These are phyloP conservation scores for Stachybotrys chartarum DNA, from an alignment of 2,329 filamentous ascomycete species.

Conservation along the genomic window DNA sequence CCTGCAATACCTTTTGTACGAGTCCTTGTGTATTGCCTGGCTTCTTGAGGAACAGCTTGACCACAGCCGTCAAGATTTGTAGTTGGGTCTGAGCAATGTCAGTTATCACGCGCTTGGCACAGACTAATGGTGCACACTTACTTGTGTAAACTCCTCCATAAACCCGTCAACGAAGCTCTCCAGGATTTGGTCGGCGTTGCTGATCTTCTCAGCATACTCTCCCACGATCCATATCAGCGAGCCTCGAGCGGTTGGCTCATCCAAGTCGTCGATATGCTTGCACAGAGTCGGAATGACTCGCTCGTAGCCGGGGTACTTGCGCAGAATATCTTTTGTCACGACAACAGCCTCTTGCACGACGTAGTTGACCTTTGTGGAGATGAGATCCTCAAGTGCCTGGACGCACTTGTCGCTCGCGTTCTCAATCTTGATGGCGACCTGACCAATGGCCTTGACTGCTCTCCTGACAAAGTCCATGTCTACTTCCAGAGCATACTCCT, in stretches of 20 bases:
- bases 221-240: slow-evolving; percentile 98
- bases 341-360: slow-evolving; percentile 97
- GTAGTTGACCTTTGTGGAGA: slow-evolving; percentile 97
- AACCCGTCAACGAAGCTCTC: slow-evolving; percentile 88
- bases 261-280: slow-evolving; percentile 92
- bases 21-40: slow-evolving; percentile 84
- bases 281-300: slow-evolving; percentile 95
- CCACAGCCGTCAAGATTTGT: slow-evolving; percentile 92
- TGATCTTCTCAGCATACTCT: slow-evolving; percentile 98
- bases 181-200: slow-evolving; percentile 93
- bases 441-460: slow-evolving; percentile 91
- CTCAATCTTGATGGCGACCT: slow-evolving; percentile 98
- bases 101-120: background rate
- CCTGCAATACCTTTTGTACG: slow-evolving; percentile 90
- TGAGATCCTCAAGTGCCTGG: slow-evolving; percentile 85
- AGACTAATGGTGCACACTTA: slow-evolving; percentile 28
- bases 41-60: slow-evolving; percentile 96
- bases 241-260: slow-evolving; percentile 85
- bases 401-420: slow-evolving; percentile 92
- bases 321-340: slow-evolving; percentile 98
- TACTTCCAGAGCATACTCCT: slow-evolving; percentile 95
- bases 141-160: slow-evolving; percentile 92
- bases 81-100: slow-evolving; percentile 67
- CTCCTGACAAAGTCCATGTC: slow-evolving; percentile 98
- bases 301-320: slow-evolving; percentile 96